These are phyloP conservation scores for Arthrinium puccinioides DNA, from an alignment of 2,329 filamentous ascomycete genomes.

Conservation along the genomic window DNA sequence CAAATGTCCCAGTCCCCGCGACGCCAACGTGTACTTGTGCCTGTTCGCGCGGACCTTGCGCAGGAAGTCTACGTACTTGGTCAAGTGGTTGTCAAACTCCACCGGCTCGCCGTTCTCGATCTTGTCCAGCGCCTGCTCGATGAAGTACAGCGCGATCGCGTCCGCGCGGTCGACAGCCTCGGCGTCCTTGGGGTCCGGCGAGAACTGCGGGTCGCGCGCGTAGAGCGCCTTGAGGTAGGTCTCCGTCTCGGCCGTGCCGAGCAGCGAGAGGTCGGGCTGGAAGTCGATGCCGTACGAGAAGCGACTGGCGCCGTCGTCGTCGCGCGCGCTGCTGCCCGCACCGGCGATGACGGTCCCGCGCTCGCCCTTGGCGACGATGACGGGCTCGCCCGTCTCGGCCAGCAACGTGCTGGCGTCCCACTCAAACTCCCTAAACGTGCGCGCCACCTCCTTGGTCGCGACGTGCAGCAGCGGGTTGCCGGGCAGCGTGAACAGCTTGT, in stretches of 20 bases:
- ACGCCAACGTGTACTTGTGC: conserved; percentile 1
- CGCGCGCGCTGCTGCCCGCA: not conserved
- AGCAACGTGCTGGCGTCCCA: not conserved
- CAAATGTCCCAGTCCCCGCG: conserved; percentile 1
- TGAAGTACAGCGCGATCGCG: conserved; percentile 1
- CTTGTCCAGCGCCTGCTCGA: not conserved
- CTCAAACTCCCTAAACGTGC: not conserved
- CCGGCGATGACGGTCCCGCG: not conserved
- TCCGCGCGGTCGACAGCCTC: conserved; percentile 1
- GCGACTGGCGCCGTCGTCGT: conserved; percentile 1
- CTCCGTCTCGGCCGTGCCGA: not conserved
- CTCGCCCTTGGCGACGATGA: not conserved
- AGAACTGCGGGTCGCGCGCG: not conserved
- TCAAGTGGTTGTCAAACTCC: not conserved
- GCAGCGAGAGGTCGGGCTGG: conserved; percentile 1
- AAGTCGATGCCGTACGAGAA: conserved; percentile 4
- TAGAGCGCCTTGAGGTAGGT: not conserved
- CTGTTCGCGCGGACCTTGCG: not conserved
- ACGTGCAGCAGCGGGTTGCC: not conserved
- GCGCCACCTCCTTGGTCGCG: not conserved
- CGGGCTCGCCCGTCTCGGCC: not conserved
- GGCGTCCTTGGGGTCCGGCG: not conserved
- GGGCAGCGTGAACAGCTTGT: not conserved
- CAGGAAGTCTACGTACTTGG: conserved; percentile 2
- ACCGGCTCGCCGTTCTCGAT: not conserved